A percentile compares a stretch with the other conserved stretches of the same genome.
Conservation (phyloP, 495 filamentous ascomycete genomes). For the Xylaria acuta region DNA sequence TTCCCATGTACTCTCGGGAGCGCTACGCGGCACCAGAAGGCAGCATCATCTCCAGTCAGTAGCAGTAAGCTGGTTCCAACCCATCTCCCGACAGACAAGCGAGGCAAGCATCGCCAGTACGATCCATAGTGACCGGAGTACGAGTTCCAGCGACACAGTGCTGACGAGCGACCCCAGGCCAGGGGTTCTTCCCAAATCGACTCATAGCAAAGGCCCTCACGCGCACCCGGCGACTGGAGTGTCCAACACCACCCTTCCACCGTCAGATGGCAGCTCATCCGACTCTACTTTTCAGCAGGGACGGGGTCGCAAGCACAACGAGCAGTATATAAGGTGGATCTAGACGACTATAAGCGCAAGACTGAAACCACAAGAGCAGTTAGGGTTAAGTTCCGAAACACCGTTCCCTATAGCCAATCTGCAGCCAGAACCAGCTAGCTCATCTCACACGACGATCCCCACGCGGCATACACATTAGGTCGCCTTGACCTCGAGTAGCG, state of each 20-base stretch:
- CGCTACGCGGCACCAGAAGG: constrained; percentile 24
- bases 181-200: constrained; percentile 68
- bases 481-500: constrained; percentile 34
- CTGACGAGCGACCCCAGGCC: constrained; percentile 68
- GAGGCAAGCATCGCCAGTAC: constrained; percentile 49
- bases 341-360: constrained; percentile 53
- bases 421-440: constrained; percentile 33
- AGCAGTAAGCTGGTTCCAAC: constrained; percentile 44
- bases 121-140: constrained; percentile 63
- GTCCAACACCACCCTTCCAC: constrained; percentile 49
- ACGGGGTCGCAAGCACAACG: constrained; percentile 31
- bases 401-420: constrained; percentile 56
- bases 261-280: constrained; percentile 35
- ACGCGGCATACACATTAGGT: constrained; percentile 40
- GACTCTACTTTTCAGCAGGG: constrained; percentile 53
- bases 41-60: constrained; percentile 32
- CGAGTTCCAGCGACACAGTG: constrained; percentile 61
- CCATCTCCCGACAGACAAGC: constrained; percentile 42
- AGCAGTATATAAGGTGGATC: constrained; percentile 47
- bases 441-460: constrained; percentile 40
- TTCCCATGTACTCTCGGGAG: constrained; percentile 40
- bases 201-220: constrained; percentile 62
- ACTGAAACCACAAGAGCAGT: constrained; percentile 62
- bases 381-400: constrained; percentile 83
- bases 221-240: constrained; percentile 51